These are phyloP conservation scores for Hemileia vastatrix DNA, from an alignment of 1,284 basidiomycete species.

Conservation along the genomic window DNA sequence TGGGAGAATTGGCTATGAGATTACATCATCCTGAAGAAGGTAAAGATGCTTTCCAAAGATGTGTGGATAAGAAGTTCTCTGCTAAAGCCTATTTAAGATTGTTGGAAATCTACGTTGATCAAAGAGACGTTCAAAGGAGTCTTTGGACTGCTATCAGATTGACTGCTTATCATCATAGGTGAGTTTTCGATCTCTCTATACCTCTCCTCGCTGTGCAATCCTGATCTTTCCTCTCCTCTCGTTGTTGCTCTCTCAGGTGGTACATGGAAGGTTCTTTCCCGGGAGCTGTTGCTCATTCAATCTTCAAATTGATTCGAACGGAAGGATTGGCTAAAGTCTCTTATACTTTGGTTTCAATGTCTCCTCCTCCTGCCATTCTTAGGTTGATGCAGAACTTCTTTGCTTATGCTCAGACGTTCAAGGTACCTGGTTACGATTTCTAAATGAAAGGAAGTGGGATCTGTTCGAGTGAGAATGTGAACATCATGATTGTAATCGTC, in stretches of 20 bases:
- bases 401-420: conserved; percentile 23
- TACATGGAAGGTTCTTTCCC: conserved; percentile 39
- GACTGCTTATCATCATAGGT: conserved; percentile 41
- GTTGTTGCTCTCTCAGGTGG: conserved; percentile 24
- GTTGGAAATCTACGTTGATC: conserved; percentile 39
- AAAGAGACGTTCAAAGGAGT: conserved; percentile 35
- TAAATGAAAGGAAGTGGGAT: neutral
- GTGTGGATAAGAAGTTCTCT: conserved; percentile 37
- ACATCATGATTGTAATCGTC: too few relatives aligned
- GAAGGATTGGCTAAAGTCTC: conserved; percentile 42
- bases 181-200: neutral
- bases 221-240: neutral
- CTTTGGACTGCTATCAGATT: conserved; percentile 38
- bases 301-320: conserved; percentile 37
- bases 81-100: conserved; percentile 40
- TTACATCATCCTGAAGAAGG: conserved; percentile 40
- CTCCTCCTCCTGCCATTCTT: conserved; percentile 37
- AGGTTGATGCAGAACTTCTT: conserved; percentile 25
- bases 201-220: neutral
- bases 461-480: neutral
- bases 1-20: conserved; percentile 40
- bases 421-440: conserved; percentile 6
- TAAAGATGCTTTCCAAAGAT: conserved; percentile 39
- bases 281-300: conserved; percentile 32
- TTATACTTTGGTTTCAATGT: conserved; percentile 41